These are phyloP conservation scores for Rostrohypoxylon terebratum DNA, from an alignment of 495 filamentous ascomycete species.

Conservation along the genomic window DNA sequence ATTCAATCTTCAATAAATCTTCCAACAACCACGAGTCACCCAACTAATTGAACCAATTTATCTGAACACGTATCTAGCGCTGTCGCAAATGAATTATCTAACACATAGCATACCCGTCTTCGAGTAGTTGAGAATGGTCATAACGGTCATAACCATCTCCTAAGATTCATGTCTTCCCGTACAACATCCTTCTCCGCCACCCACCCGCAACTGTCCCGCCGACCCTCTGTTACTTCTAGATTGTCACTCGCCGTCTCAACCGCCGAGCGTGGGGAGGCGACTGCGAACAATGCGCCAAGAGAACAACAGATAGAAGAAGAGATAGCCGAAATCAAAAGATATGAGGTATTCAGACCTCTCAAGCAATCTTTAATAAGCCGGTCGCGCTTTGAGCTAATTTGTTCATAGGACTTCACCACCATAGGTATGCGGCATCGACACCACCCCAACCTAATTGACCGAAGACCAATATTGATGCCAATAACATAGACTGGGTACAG, in stretches of 20 bases:
- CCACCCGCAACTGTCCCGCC: constrained; percentile 58
- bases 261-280: constrained; percentile 69
- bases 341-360: constrained; percentile 71
- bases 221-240: constrained; percentile 74
- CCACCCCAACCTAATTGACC: neutral
- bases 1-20: constrained; percentile 7
- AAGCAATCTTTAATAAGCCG: neutral
- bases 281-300: constrained; percentile 53
- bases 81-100: constrained; percentile 8
- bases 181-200: constrained; percentile 67
- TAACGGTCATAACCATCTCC: neutral
- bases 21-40: constrained; percentile 8
- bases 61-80: constrained; percentile 3
- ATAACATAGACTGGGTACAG: constrained; percentile 86
- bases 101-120: constrained; percentile 39
- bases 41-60: constrained; percentile 11
- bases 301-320: constrained; percentile 85
- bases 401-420: constrained; percentile 79
- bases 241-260: constrained; percentile 76
- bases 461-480: constrained; percentile 8
- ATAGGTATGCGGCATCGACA: constrained; percentile 69
- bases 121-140: constrained; percentile 47
- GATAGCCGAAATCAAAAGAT: constrained; percentile 97
- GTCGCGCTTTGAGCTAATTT: constrained; percentile 20
- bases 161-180: constrained; percentile 69